phyloP scores from a whole-genome alignment of 192 early-diverging fungal species.

The Coemansia asiatica region DNA sequence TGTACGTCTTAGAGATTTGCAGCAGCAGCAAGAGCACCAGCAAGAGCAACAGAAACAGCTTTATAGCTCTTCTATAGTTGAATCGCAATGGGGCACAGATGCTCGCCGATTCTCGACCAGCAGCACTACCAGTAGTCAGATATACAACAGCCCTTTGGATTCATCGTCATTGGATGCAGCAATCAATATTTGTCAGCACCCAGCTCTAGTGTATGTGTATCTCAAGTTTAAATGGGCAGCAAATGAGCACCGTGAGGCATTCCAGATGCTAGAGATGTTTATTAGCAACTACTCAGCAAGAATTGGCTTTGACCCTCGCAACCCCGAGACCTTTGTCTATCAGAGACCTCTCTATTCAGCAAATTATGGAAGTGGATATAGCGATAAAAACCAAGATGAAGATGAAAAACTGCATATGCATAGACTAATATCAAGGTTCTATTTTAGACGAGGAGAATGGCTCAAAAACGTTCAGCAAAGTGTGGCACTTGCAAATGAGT shows the following conservation, averaged over 20 bases:
- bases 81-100: neutral
- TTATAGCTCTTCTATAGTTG: neutral
- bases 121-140: neutral
- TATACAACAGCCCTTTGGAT: neutral
- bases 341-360: conserved; percentile 16
- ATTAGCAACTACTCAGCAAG: conserved; percentile 61
- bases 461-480: conserved; percentile 52
- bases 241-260: conserved; percentile 49
- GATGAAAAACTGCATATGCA: conserved; percentile 33
- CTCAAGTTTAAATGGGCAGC: conserved; percentile 64
- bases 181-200: conserved; percentile 32
- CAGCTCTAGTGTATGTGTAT: conserved; percentile 72
- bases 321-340: conserved; percentile 25
- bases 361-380: neutral
- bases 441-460: conserved; percentile 94
- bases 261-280: conserved; percentile 75
- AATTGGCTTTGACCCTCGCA: conserved; percentile 28
- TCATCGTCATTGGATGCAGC: conserved; percentile 9
- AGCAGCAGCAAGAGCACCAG: conserved; percentile 4
- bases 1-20: conserved; percentile 1
- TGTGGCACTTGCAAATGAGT: conserved; percentile 13
- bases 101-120: neutral
- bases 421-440: conserved; percentile 69
- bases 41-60: neutral
- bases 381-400: neutral